Percentiles rank a stretch among this genome's conserved stretches.
phyloP scores from a whole-genome alignment of 176 grass and related monocot genomes.

The Metroxylon sagu region DNA sequence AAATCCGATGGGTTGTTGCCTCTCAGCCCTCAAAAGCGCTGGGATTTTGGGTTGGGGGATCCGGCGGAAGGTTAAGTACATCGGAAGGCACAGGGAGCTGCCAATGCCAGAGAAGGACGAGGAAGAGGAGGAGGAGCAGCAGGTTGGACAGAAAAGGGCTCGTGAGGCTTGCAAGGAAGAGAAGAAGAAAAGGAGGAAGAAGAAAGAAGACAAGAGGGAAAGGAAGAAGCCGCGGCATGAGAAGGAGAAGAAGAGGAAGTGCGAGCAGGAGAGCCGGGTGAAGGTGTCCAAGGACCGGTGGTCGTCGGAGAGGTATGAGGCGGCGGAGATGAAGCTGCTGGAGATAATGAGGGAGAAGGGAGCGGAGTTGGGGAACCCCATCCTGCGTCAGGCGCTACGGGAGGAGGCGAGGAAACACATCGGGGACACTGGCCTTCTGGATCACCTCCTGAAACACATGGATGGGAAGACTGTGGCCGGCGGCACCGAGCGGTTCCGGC shows the following conservation, averaged over 20 bases:
- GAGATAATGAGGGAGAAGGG: constrained; percentile 26
- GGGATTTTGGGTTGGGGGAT: constrained; percentile 41
- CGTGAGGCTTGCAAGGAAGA: constrained; percentile 24
- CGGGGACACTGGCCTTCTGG: constrained; percentile 71
- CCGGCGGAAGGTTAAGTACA: constrained; percentile 33
- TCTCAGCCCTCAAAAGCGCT: constrained; percentile 31
- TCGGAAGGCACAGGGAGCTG: constrained; percentile 19
- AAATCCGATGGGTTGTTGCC: constrained; percentile 16
- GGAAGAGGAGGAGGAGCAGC: neutral
- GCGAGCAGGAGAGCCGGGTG: constrained; percentile 1
- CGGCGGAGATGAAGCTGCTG: constrained; percentile 36
- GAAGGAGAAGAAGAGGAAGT: constrained; percentile 13
- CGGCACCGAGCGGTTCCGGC: constrained; percentile 33
- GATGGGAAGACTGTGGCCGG: constrained; percentile 31
- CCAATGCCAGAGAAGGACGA: constrained; percentile 5
- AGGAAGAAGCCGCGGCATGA: constrained; percentile 6
- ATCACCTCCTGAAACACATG: constrained; percentile 67
- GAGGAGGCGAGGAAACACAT: constrained; percentile 36
- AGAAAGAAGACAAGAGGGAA: neutral
- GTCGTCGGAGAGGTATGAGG: constrained; percentile 31
- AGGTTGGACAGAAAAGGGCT: constrained; percentile 19
- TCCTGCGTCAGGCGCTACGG: constrained; percentile 36
- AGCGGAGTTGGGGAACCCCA: constrained; percentile 16
- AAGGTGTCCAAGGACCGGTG: constrained; percentile 34
- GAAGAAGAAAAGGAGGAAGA: constrained; percentile 14